A percentile compares a stretch with the other conserved stretches of the same genome.
phyloP scores from a whole-genome alignment of 495 filamentous ascomycete genomes.

The Apiosordaria backusii region DNA sequence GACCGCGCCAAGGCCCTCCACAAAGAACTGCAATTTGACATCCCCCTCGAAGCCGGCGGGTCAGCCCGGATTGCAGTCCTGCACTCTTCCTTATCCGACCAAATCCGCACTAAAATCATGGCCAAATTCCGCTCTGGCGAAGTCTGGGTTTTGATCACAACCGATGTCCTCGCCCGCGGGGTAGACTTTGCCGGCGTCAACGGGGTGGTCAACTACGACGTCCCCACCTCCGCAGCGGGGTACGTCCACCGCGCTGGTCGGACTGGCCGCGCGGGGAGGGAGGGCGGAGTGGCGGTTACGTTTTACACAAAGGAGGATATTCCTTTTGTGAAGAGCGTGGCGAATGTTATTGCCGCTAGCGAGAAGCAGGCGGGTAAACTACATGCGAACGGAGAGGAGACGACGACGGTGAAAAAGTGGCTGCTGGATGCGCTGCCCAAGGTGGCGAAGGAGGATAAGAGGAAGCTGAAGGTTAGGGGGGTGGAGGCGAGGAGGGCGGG shows the following conservation, averaged over 20 bases:
- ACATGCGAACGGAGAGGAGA: slow-evolving; percentile 27
- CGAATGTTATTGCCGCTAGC: slow-evolving; percentile 82
- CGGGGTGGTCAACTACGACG: slow-evolving; percentile 94
- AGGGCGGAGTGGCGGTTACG: slow-evolving; percentile 88
- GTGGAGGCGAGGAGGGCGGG: slow-evolving; percentile 66
- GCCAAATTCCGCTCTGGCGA: slow-evolving; percentile 85
- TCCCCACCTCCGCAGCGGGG: slow-evolving; percentile 78
- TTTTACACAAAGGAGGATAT: slow-evolving; percentile 95
- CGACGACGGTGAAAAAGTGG: slow-evolving; percentile 79
- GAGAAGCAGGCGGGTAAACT: slow-evolving; percentile 63
- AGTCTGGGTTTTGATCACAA: slow-evolving; percentile 94
- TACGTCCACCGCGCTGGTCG: slow-evolving; percentile 94
- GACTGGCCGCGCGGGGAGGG: slow-evolving; percentile 82
- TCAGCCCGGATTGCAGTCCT: slow-evolving; percentile 83
- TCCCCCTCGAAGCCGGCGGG: slow-evolving; percentile 81
- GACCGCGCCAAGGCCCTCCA: slow-evolving; percentile 82
- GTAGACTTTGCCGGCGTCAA: slow-evolving; percentile 92
- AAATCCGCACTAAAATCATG: slow-evolving; percentile 74
- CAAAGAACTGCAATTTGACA: slow-evolving; percentile 90
- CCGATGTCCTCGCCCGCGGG: slow-evolving; percentile 84
- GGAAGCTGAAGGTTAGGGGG: slow-evolving; percentile 75
- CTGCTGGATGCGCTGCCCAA: slow-evolving; percentile 82
- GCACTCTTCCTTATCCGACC: slow-evolving; percentile 79
- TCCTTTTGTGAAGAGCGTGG: slow-evolving; percentile 82
- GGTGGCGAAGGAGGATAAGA: slow-evolving; percentile 74